Conservation (phyloP, 306 rosid genomes). For the Castanea mollissima region DNA sequence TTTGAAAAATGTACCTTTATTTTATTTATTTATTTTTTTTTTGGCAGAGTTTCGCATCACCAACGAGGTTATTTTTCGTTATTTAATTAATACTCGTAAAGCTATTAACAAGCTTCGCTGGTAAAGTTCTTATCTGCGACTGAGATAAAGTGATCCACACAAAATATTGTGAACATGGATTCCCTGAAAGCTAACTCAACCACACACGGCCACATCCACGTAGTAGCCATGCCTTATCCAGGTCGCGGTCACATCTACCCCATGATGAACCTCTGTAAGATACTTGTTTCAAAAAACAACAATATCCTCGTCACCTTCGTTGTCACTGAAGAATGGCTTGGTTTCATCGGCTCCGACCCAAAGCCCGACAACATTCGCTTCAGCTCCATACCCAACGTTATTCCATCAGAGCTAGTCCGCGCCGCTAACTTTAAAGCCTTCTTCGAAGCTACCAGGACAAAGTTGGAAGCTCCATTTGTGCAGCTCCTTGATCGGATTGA, state of each 20-base stretch:
- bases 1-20: too few relatives aligned
- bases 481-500: conserved; percentile 29
- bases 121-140: too few relatives aligned
- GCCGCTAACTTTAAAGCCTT: conserved; percentile 13
- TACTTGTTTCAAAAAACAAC: not conserved
- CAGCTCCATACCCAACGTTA: conserved; percentile 34
- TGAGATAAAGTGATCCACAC: too few relatives aligned
- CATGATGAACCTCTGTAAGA: conserved; percentile 38
- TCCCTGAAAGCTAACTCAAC: not conserved
- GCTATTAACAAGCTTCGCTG: too few relatives aligned
- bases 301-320: conserved; percentile 8
- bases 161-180: not conserved
- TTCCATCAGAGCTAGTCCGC: conserved; percentile 21
- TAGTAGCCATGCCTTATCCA: conserved; percentile 46
- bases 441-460: not conserved
- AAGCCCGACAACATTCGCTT: conserved; percentile 31
- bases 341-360: conserved; percentile 14
- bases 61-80: too few relatives aligned
- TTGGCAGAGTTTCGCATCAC: too few relatives aligned
- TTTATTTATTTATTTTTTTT: too few relatives aligned
- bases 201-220: conserved; percentile 1
- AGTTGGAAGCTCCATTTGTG: conserved; percentile 24
- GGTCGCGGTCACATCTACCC: conserved; percentile 50
- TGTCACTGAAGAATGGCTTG: conserved; percentile 33
- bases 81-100: too few relatives aligned